phyloP scores from a whole-genome alignment of 441 rosid species.

The Euphorbia celastroides region DNA sequence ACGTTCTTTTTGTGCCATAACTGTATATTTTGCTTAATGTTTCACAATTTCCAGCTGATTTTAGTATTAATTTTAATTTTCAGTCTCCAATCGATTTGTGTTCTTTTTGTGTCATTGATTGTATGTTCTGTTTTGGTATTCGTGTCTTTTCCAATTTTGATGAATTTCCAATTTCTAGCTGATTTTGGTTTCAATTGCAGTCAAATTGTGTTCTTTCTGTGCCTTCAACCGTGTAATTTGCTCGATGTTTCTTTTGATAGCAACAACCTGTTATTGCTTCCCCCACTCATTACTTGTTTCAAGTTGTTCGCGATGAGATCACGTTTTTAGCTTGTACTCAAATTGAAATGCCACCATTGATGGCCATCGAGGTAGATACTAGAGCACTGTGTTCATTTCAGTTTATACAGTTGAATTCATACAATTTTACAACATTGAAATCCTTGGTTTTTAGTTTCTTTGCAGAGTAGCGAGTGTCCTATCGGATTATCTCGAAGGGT shows the following conservation, averaged over 20 bases:
- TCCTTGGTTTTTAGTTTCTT: conserved; percentile 58
- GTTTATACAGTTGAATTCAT: not conserved
- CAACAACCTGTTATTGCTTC: conserved; percentile 84
- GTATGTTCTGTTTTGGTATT: not conserved
- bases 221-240: not conserved
- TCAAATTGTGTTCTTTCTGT: not conserved
- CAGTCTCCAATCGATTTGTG: not conserved
- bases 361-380: conserved; percentile 79
- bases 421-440: conserved; percentile 9
- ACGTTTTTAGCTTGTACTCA: conserved; percentile 92
- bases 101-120: not conserved
- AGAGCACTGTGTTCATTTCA: not conserved
- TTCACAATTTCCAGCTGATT: no score
- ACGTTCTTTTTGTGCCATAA: not conserved
- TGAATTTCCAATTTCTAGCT: not conserved
- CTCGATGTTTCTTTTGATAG: conserved; percentile 26
- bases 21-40: not conserved
- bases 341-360: conserved; percentile 95
- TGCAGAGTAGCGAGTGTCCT: conserved; percentile 89
- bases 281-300: not conserved
- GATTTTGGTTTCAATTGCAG: not conserved
- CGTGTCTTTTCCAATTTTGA: not conserved
- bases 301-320: conserved; percentile 25
- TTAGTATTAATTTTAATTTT: no score
- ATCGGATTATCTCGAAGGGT: conserved; percentile 84